These are phyloP conservation scores for Lipomyces starkeyi DNA, from an alignment of 805 yeast genomes.

Conservation along the genomic window DNA sequence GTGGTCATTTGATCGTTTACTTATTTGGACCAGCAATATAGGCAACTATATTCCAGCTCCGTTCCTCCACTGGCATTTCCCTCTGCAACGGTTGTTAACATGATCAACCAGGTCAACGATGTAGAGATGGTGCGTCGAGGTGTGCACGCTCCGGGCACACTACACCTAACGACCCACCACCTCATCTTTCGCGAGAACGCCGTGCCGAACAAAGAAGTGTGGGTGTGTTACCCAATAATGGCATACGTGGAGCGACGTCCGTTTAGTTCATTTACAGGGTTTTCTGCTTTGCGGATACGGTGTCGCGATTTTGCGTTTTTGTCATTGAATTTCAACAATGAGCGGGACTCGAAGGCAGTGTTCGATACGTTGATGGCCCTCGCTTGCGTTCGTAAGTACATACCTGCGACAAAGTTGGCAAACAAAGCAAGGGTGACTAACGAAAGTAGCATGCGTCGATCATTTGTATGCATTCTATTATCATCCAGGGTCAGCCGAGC, in stretches of 20 bases:
- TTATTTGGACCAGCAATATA: not conserved
- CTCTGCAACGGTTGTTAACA: conserved; percentile 29
- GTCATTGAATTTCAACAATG: conserved; percentile 72
- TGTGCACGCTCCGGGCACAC: conserved; percentile 57
- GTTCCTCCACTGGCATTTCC: not conserved
- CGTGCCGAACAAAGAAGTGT: conserved; percentile 63
- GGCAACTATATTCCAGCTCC: not conserved
- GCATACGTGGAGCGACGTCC: conserved; percentile 59
- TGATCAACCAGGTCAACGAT: conserved; percentile 50
- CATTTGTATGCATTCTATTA: conserved; percentile 83
- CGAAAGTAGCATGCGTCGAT: conserved; percentile 49
- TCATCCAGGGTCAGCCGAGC: conserved; percentile 74
- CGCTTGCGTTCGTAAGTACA: conserved; percentile 54
- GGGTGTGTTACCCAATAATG: conserved; percentile 84
- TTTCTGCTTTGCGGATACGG: conserved; percentile 66
- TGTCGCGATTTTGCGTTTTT: conserved; percentile 87
- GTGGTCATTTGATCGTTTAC: not conserved
- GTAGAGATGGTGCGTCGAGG: conserved; percentile 67
- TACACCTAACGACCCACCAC: conserved; percentile 78
- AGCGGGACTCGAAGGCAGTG: conserved; percentile 67
- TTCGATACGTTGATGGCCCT: conserved; percentile 72
- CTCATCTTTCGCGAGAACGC: conserved; percentile 57
- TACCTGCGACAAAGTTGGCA: not conserved
- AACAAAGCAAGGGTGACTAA: not conserved
- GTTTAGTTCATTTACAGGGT: conserved; percentile 39